A percentile compares a stretch with the other conserved stretches of the same genome.
Evolutionary conservation across 768 basidiomycete genomes (phyloP).

Genomic region (Termitomyces sp.): DNA sequence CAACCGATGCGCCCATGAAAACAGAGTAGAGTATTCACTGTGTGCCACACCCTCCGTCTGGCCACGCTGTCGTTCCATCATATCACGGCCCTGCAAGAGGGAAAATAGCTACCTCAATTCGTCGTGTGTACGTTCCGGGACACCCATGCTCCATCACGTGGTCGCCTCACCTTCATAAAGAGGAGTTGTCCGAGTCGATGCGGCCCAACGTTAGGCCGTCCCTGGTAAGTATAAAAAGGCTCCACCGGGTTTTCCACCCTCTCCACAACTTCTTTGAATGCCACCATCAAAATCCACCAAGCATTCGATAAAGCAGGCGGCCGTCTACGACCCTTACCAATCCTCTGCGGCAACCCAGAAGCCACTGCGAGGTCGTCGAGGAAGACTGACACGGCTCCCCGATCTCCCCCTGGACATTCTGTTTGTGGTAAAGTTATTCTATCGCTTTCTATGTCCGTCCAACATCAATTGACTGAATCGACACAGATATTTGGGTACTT

Average conservation of each 20-base stretch:
- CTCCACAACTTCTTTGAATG: slow-evolving; percentile 1
- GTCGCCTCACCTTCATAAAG: slow-evolving; percentile 13
- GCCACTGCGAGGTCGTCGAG: slow-evolving; percentile 6
- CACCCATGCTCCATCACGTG: slow-evolving; percentile 12
- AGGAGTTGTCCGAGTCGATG: slow-evolving; percentile 4
- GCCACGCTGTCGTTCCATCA: slow-evolving; percentile 8
- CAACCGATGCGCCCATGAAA: slow-evolving; percentile 1
- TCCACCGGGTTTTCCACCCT: background rate
- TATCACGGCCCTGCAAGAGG: slow-evolving; percentile 9
- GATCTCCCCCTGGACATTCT: slow-evolving; percentile 14
- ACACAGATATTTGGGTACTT: slow-evolving; percentile 35
- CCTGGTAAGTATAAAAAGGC: background rate
- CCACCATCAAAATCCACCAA: background rate
- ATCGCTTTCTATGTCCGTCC: background rate
- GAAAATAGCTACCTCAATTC: slow-evolving; percentile 2
- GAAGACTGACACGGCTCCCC: slow-evolving; percentile 8
- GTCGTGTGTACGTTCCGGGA: slow-evolving; percentile 1
- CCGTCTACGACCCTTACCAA: background rate
- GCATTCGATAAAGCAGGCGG: background rate
- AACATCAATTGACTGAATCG: background rate
- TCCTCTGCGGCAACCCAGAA: background rate
- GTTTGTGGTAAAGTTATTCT: slow-evolving; percentile 7
- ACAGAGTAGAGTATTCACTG: background rate
- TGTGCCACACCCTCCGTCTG: slow-evolving; percentile 7
- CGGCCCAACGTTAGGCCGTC: slow-evolving; percentile 2